A percentile compares a stretch with the other conserved stretches of the same genome.
phyloP scores from a whole-genome alignment of 129 eudicot genomes.

The Logfia minima region DNA sequence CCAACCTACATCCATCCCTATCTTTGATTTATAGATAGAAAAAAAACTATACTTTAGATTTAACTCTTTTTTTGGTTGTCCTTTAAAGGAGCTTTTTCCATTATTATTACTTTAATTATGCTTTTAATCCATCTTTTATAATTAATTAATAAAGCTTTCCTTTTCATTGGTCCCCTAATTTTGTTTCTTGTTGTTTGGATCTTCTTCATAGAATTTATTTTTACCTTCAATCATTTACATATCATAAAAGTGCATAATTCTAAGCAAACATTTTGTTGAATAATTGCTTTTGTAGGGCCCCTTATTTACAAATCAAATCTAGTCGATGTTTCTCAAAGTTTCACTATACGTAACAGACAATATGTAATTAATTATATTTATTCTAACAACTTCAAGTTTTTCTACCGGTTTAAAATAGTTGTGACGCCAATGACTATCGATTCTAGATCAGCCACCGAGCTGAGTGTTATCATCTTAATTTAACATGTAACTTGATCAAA shows the following conservation, averaged over 20 bases:
- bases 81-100: slow-evolving; percentile 60
- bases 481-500: no score
- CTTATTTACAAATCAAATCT: not conserved
- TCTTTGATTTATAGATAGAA: slow-evolving; percentile 38
- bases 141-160: slow-evolving; percentile 27
- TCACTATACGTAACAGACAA: no score
- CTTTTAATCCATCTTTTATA: slow-evolving; percentile 30
- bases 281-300: not conserved
- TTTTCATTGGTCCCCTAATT: slow-evolving; percentile 39
- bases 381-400: no score
- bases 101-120: slow-evolving; percentile 24
- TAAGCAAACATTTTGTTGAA: slow-evolving; percentile 9
- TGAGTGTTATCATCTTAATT: no score
- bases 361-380: no score
- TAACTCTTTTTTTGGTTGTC: slow-evolving; percentile 36
- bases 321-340: not conserved
- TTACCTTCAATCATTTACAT: slow-evolving; percentile 28
- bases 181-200: slow-evolving; percentile 41
- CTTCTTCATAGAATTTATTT: slow-evolving; percentile 30
- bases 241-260: slow-evolving; percentile 30
- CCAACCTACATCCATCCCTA: slow-evolving; percentile 30
- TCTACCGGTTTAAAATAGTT: no score
- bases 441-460: no score
- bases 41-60: slow-evolving; percentile 19
- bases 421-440: no score